phyloP scores from a whole-genome alignment of 306 rosid species.

The Dryas alaskensis region DNA sequence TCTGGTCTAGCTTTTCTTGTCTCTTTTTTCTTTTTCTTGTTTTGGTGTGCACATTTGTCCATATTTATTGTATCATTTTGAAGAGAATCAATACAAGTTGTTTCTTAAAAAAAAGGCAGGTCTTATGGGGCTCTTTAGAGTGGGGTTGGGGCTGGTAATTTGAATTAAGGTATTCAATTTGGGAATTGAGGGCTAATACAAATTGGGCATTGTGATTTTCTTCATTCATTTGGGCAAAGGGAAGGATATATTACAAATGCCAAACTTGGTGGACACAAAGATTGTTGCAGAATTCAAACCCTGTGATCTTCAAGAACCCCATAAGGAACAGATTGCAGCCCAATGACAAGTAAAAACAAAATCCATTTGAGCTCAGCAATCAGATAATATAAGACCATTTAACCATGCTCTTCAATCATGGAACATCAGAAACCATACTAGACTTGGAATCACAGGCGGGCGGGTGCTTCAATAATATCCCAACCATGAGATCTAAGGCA shows the following conservation, averaged over 20 bases:
- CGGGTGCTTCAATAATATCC: slow-evolving; percentile 35
- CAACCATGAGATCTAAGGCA: slow-evolving; percentile 35
- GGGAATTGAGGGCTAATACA: too few relatives aligned
- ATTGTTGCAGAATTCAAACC: slow-evolving; percentile 41
- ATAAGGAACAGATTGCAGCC: slow-evolving; percentile 55
- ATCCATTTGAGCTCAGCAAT: slow-evolving; percentile 54
- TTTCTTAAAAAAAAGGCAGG: too few relatives aligned
- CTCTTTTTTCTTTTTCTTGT: too few relatives aligned
- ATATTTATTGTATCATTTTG: too few relatives aligned
- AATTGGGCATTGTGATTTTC: too few relatives aligned
- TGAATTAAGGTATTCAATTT: too few relatives aligned
- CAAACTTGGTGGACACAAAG: slow-evolving; percentile 63
- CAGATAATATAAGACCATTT: slow-evolving; percentile 54
- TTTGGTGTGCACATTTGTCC: too few relatives aligned
- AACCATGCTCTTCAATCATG: slow-evolving; percentile 21
- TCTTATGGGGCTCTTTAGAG: too few relatives aligned
- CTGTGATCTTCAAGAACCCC: slow-evolving; percentile 41
- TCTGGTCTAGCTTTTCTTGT: too few relatives aligned
- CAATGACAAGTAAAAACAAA: slow-evolving; percentile 36
- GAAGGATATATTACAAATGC: slow-evolving; percentile 35
- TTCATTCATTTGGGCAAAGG: neutral
- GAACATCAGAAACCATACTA: slow-evolving; percentile 15
- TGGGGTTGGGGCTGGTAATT: too few relatives aligned
- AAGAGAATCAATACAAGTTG: too few relatives aligned
- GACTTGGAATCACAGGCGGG: slow-evolving; percentile 28